Base-by-base conservation (phyloP, 2,329 filamentous ascomycete species). In the Hymenoscyphus albidus region DNA sequence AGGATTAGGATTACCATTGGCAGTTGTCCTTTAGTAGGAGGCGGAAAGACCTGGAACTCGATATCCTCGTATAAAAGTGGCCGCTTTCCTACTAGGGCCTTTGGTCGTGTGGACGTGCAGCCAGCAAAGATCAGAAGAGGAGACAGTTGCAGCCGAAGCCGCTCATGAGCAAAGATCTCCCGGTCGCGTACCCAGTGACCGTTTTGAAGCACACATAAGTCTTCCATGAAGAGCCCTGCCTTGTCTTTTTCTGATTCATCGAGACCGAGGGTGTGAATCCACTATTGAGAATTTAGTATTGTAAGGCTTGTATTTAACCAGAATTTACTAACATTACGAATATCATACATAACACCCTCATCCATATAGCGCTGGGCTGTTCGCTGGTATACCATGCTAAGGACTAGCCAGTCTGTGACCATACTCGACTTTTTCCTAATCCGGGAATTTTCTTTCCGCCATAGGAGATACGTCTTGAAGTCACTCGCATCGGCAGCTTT, bases 11-110 rank as follows among this genome's bases (percentile, higher is more conserved):
- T 61, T 61, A 74, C 40, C 6, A 44, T 44, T 44, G 6, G 63
- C 56, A 59, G 68, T 31, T n/a, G 57, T 40, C 67, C 67, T 61
- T 66, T 68, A 42, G 63, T 57, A 4, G 51, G 59, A 59, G 67
- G 64, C 32, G 68, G 70, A 51, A 74, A 72, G 3, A 74, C 32
- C 57, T 72, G 58, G 48, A 74, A 73, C 60, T 72, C 64, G 51
- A 74, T 67, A 63, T 74, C 65, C 62, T 68, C 56, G 48, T 74
- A 74, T 3, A 66, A 67, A 48, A 74, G 62, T 44, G 14, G 40
- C 40, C 6, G 40, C 40, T 44, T 44, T 27, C 66, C 61, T 55
- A 75, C 70, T 14, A 74, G 67, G 54, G 70, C 72, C 38, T 66
- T 68, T 18, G 69, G 72, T 44, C 70, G 64, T 3, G 67, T 73